Evolutionary conservation across 805 yeast genomes (phyloP), one percentile per base, ranked within the genome.

Genomic region (Wickerhamiella occidentalis): DNA sequence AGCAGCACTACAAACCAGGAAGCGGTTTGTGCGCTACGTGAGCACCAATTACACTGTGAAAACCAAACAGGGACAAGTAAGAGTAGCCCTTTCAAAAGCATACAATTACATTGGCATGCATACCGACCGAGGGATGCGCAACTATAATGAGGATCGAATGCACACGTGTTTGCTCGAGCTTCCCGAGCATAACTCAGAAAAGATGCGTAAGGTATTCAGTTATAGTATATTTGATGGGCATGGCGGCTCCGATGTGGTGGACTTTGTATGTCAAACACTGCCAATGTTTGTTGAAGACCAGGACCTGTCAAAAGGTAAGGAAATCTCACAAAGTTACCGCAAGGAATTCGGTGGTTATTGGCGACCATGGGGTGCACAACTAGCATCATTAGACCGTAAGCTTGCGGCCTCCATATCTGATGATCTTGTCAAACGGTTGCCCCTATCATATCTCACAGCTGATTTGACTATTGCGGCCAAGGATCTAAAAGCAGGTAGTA

Each of bases 151-250:
- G 64, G 98, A 90, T 66, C 69, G 77, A 41, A 82, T 76, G 64
- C 75, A 77, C 47, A 85, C 87, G 18, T 76, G 76, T 23, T 76
- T 85, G 47, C 58, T 85, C 35, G 65, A 69, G 13, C 60, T 77
- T 23, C 78, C 78, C 0, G 51, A 58, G 22, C 49, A 51, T 11
- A 50, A 49, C 47, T 44, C 51, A 18, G 49, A 50, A 17, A 38
- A 30, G 17, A 52, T 11, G 21, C 43, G 50, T 19, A 61, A 67
- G 46, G 78, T 80, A 17, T 83, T 90, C 66, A 78, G 77, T 55
- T 79, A 85, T 58, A 77, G 78, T 42, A 74, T 92, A 1, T 87
- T 84, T 64, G 98, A 92, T 66, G 98, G 98, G 8, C 98, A 92
- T 66, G 98, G 97, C 6, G 94, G 95, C 19, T 72, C 71, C 21